Evolutionary conservation across 805 yeast genomes (phyloP).

Genomic region (Blastobotrys muscicola): DNA sequence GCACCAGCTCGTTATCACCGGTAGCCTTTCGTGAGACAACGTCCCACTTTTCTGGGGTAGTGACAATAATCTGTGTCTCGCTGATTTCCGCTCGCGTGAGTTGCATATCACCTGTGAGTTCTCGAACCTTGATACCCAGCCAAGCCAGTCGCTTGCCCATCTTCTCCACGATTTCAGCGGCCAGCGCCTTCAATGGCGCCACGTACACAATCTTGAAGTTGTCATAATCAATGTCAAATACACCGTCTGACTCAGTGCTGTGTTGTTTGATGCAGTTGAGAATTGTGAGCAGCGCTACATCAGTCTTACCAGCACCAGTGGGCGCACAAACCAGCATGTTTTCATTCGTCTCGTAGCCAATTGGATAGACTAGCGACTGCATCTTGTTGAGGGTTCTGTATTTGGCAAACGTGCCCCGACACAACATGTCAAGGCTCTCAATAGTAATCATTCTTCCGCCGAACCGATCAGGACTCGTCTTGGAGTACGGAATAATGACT

Average conservation of each 20-base stretch:
- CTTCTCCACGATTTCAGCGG: slow-evolving; percentile 94
- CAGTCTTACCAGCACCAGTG: slow-evolving; percentile 97
- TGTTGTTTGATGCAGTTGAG: slow-evolving; percentile 71
- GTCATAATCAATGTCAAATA: slow-evolving; percentile 52
- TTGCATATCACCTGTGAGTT: slow-evolving; percentile 94
- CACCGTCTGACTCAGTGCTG: slow-evolving; percentile 7
- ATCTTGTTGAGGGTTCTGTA: slow-evolving; percentile 73
- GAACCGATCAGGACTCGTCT: slow-evolving; percentile 26
- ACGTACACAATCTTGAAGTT: slow-evolving; percentile 88
- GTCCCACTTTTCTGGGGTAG: slow-evolving; percentile 97
- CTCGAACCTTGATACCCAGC: slow-evolving; percentile 80
- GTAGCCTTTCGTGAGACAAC: slow-evolving; percentile 89
- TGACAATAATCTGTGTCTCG: slow-evolving; percentile 79
- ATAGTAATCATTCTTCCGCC: slow-evolving; percentile 45
- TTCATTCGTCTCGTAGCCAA: slow-evolving; percentile 87
- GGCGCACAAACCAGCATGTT: slow-evolving; percentile 97
- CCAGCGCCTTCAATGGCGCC: slow-evolving; percentile 88
- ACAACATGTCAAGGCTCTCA: slow-evolving; percentile 58
- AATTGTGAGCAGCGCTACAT: slow-evolving; percentile 76
- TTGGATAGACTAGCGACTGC: slow-evolving; percentile 85
- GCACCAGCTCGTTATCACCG: slow-evolving; percentile 78
- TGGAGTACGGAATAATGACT: slow-evolving; percentile 70
- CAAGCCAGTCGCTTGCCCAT: slow-evolving; percentile 67
- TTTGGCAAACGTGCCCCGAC: slow-evolving; percentile 75
- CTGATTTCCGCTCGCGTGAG: slow-evolving; percentile 69